Percentiles rank a stretch among this genome's conserved stretches.
phyloP scores from a whole-genome alignment of 2,329 filamentous ascomycete species.

The Fusarium sp. region DNA sequence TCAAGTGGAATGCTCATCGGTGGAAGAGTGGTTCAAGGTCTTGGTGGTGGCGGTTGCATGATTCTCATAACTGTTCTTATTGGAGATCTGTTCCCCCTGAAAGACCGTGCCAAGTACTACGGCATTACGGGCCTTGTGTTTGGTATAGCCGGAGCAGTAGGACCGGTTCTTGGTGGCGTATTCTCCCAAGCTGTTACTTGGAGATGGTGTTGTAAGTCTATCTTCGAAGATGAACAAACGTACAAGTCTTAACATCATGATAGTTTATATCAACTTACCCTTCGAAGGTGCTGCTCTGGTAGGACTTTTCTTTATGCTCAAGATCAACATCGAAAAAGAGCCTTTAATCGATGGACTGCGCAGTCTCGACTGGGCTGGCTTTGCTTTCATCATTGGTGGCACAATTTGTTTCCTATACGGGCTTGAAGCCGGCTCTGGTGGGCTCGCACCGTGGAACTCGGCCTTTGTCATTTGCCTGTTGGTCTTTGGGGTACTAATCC shows the following conservation, averaged over 20 bases:
- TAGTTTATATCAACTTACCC: slow-evolving; percentile 71
- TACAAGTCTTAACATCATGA: accelerated
- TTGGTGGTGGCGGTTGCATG: slow-evolving; percentile 42
- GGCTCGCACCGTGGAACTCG: slow-evolving; percentile 79
- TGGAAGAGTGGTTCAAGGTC: slow-evolving; percentile 50
- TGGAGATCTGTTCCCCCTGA: slow-evolving; percentile 65
- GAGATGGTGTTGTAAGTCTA: slow-evolving; percentile 69
- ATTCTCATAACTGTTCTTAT: slow-evolving; percentile 52
- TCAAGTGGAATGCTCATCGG: slow-evolving; percentile 62
- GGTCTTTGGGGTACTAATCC: slow-evolving; percentile 74
- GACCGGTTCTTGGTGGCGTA: slow-evolving; percentile 74
- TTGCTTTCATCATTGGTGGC: slow-evolving; percentile 75
- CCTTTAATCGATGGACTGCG: slow-evolving; percentile 71
- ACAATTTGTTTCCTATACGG: slow-evolving; percentile 89
- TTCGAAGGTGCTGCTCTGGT: slow-evolving; percentile 59
- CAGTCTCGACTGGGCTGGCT: slow-evolving; percentile 71
- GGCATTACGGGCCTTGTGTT: slow-evolving; percentile 66
- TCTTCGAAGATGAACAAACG: not conserved
- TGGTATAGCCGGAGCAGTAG: slow-evolving; percentile 74
- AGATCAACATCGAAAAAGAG: slow-evolving; percentile 76
- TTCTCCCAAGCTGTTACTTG: slow-evolving; percentile 73
- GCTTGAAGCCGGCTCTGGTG: slow-evolving; percentile 80
- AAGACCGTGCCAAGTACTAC: slow-evolving; percentile 64
- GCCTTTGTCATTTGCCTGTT: slow-evolving; percentile 81
- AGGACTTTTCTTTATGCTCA: slow-evolving; percentile 70